Percentiles rank a stretch among this genome's conserved stretches.
phyloP scores from a whole-genome alignment of 2,329 filamentous ascomycete species.

The Sporothrix protearum region DNA sequence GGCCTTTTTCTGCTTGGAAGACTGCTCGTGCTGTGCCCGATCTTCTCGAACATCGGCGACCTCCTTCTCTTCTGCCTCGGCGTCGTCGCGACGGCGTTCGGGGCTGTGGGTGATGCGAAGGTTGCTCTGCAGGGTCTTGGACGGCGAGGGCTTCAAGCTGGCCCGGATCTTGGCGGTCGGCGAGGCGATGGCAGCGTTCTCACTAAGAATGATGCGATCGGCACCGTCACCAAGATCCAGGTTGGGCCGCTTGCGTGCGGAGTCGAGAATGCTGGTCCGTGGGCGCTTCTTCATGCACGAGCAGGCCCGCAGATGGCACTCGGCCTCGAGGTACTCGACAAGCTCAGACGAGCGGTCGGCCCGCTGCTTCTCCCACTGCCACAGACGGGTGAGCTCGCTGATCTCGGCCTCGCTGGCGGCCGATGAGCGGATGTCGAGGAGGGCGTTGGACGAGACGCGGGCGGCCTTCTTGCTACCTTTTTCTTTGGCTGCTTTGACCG shows the following conservation, averaged over 20 bases:
- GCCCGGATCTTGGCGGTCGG: slow-evolving; percentile 31
- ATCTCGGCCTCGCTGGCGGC: slow-evolving; percentile 56
- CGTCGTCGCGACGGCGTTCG: not conserved
- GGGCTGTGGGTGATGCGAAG: slow-evolving; percentile 27
- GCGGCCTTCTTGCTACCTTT: slow-evolving; percentile 41
- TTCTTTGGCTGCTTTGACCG: slow-evolving; percentile 44
- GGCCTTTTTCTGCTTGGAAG: not conserved
- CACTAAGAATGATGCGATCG: slow-evolving; percentile 44
- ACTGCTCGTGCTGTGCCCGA: not conserved
- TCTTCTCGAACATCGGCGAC: not conserved
- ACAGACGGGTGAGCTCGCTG: slow-evolving; percentile 51
- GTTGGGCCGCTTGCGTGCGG: slow-evolving; percentile 38
- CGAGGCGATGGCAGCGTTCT: slow-evolving; percentile 31
- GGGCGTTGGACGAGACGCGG: slow-evolving; percentile 45
- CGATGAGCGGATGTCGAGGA: slow-evolving; percentile 52
- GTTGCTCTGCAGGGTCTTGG: slow-evolving; percentile 37
- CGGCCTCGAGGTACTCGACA: slow-evolving; percentile 71
- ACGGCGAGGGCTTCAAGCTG: slow-evolving; percentile 34
- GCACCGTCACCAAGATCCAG: slow-evolving; percentile 42
- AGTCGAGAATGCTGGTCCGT: slow-evolving; percentile 33
- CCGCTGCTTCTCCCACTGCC: slow-evolving; percentile 58
- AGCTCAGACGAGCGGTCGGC: slow-evolving; percentile 68
- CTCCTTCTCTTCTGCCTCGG: no score
- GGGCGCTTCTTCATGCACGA: slow-evolving; percentile 49
- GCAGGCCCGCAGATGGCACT: slow-evolving; percentile 68